Base-by-base conservation (phyloP, 1,139 yeast genomes). In the Hemisphaericaspora lyxosophila region DNA sequence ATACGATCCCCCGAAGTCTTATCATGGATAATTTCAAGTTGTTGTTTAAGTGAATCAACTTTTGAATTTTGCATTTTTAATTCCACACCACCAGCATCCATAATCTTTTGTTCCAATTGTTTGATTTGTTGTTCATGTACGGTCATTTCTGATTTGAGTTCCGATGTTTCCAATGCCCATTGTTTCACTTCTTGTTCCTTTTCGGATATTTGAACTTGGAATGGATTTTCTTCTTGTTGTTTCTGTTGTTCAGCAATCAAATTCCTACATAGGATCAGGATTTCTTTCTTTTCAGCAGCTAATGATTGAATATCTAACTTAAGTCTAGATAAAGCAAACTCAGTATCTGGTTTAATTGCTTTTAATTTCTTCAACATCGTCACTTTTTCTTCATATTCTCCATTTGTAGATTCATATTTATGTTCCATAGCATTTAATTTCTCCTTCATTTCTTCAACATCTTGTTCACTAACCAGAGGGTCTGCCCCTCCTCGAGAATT, bases 31-130 rank as follows among this genome's bases (percentile, higher is more conserved):
- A 85, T 75, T 42, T 83, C 86, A 31, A 86, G 75, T 50, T 80
- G 77, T 50, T 85, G 88, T 34, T 71, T 70, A 27, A 85, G 69
- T 1, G 94, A 84, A 51, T 82, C 92, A 9, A 92, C 96, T 51
- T 81, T 85, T 1, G 94, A 77, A 48, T 81, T 85, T 53, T 89
- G 96, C 45, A 85, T 61, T 40, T 90, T 80, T 47, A 92, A 70
- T 46, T 82, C 82, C 9, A 86, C 83, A 47, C 99, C 99, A 38
- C 99, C 98, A 38, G 89, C 85, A 42, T 85, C 84, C 86, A 90
- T 80, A 26, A 94, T 87, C 54, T 82, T 74, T 41, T 82, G 87
- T 50, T 88, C 90, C 6, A 89, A 62, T 0, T 52, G 68, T 11
- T 72, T 68, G 31, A 90, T 85, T 41, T 75, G 71, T 7, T 61